Evolutionary conservation across 2,329 filamentous ascomycete species (phyloP).

Genomic region (Exophiala xenobiotica): DNA sequence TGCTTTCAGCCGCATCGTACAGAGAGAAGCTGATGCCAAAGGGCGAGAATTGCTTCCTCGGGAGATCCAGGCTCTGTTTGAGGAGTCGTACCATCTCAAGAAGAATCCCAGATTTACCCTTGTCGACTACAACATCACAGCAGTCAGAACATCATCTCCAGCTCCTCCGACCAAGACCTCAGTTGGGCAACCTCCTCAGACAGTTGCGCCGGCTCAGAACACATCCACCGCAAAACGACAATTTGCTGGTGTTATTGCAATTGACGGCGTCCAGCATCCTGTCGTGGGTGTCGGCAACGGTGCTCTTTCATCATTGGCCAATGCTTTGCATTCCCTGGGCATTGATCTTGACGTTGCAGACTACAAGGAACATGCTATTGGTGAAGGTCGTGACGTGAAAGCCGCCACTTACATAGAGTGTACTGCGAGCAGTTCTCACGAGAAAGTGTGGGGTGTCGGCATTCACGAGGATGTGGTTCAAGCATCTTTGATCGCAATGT

Average conservation of each 20-base stretch:
- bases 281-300: constrained; percentile 83
- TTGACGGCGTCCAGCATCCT: constrained; percentile 76
- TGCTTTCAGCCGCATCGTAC: constrained; percentile 84
- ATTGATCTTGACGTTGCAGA: constrained; percentile 88
- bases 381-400: constrained; percentile 75
- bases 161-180: constrained; percentile 64
- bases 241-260: constrained; percentile 80
- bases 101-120: constrained; percentile 81
- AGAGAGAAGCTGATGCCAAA: constrained; percentile 73
- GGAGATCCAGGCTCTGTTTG: constrained; percentile 87
- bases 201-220: constrained; percentile 42
- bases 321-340: constrained; percentile 73
- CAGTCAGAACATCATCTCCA: constrained; percentile 76
- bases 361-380: constrained; percentile 96
- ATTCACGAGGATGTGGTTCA: constrained; percentile 92
- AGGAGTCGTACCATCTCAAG: constrained; percentile 80
- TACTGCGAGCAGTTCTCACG: constrained; percentile 64
- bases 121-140: constrained; percentile 86
- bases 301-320: constrained; percentile 82
- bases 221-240: constrained; percentile 75
- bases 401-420: constrained; percentile 96
- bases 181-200: constrained; percentile 49
- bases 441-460: constrained; percentile 82
- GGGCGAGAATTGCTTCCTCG: constrained; percentile 79
- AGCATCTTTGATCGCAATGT: constrained; percentile 79